phyloP scores from a whole-genome alignment of 148 eudicot species.

The Selenicereus undatus region DNA sequence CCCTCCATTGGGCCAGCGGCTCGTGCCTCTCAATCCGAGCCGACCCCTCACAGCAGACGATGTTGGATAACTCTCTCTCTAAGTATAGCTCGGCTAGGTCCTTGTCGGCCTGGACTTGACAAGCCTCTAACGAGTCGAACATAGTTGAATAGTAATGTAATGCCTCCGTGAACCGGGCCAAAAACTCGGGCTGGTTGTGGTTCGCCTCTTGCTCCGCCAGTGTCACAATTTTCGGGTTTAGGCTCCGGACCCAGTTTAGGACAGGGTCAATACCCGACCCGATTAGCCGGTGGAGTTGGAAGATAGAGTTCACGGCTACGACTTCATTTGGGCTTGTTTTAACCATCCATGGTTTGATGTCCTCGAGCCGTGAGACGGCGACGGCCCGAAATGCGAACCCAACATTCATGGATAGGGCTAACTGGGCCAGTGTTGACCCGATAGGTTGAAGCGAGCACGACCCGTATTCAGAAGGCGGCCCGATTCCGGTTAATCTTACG shows the following conservation, averaged over 20 bases:
- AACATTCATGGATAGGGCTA: slow-evolving; percentile 48
- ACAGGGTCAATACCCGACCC: slow-evolving; percentile 34
- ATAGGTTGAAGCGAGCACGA: slow-evolving; percentile 34
- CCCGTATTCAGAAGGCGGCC: slow-evolving; percentile 39
- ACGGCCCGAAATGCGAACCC: slow-evolving; percentile 49
- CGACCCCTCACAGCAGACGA: slow-evolving; percentile 56
- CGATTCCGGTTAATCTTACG: slow-evolving; percentile 47
- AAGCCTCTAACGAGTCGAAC: slow-evolving; percentile 63
- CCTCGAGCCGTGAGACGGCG: slow-evolving; percentile 36
- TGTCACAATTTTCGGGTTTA: slow-evolving; percentile 59
- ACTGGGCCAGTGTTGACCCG: slow-evolving; percentile 41
- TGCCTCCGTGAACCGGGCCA: slow-evolving; percentile 50
- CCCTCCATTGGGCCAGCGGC: slow-evolving; percentile 57
- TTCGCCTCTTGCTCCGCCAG: slow-evolving; percentile 60
- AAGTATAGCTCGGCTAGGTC: slow-evolving; percentile 45
- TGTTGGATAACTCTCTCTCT: slow-evolving; percentile 50
- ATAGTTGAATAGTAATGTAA: slow-evolving; percentile 59
- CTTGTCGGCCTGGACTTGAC: slow-evolving; percentile 36
- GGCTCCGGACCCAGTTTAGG: slow-evolving; percentile 37
- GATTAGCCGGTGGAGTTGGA: slow-evolving; percentile 52
- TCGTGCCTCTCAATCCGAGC: slow-evolving; percentile 61
- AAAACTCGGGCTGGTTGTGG: slow-evolving; percentile 48
- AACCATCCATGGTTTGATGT: slow-evolving; percentile 53
- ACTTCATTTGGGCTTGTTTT: slow-evolving; percentile 39
- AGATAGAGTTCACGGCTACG: slow-evolving; percentile 53